Evolutionary conservation across 2,329 filamentous ascomycete species (phyloP), one percentile per base, ranked within the genome.

Genomic region (Byssoonygena ceratinophila): DNA sequence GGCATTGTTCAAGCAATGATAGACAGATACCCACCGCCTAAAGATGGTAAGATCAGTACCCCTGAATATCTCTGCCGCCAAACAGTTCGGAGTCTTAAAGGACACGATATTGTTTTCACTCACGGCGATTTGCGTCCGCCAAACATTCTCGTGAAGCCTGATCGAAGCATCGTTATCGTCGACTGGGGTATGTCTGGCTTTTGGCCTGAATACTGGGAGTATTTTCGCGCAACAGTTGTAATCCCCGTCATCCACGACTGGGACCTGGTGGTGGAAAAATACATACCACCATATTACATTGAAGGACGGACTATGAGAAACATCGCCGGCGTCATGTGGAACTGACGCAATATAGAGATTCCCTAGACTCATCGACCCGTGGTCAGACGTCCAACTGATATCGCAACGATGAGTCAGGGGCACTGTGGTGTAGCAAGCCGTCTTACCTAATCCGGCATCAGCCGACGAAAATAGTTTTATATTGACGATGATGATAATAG

Each of bases 171-270:
- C 6, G 61, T 60, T 4, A 52, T 65, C 29, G 41, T 64, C 14
- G 62, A 65, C 46, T 62, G 63, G 55, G 60, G 59, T 4, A 55
- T 61, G 16, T 57, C 61, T 0, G 61, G 60, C 8, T 61, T 60
- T 34, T 61, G 58, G 50, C 63, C 62, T 1, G 56, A 59, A 32
- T 57, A 60, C 44, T 62, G 61, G 55, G 62, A 63, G 45, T 64
- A 56, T 43, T 58, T 53, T 50, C 51, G 55, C 6, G 53, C 49
- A 4, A 55, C 55, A 46, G 51, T 53, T 41, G 44, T 34, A 32
- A 34, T 46, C 25, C 40, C 48, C 9, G 55, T 51, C 37, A 55
- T 53, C 23, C n/a, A 41, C 54, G 23, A 44, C 27, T 44, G 40
- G 56, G 57, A 58, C 47, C 52, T 51, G n/a, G 57, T 59, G 53